Evolutionary conservation across 805 yeast genomes (phyloP), one percentile per base, ranked within the genome.

Genomic region (Candida boleticola): DNA sequence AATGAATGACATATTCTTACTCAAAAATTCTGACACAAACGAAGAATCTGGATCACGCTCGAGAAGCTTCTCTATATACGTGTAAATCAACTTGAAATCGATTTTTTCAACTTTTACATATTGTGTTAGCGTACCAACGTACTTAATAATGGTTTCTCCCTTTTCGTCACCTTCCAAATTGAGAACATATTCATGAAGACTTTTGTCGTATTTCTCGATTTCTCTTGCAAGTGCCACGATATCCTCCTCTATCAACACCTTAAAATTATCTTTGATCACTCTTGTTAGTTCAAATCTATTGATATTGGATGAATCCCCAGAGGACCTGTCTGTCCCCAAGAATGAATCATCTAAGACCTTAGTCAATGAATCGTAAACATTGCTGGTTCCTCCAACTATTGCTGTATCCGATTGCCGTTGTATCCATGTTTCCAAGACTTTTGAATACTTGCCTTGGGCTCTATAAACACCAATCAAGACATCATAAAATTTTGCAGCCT

Each of bases 391-490:
- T 22, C 48, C 46, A 21, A 43, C 42, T 36, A 44, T 32, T 40
- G 19, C 34, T 7, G 13, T n/a, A 22, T 20, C 37, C 16, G 13
- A 11, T 49, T 48, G 48, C 35, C 51, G 51, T 36, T 51, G 48
- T 19, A 79, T 45, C 82, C 87, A 78, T 1, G 79, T 63, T 38
- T 75, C 74, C 31, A 85, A 58, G 0, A 83, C 73, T 43, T 81
- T 73, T 2, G 79, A 61, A 45, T 68, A 77, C 39, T 66, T 72
- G 16, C 75, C 72, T 45, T 82, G 83, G 1, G 75, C 59, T 31
- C 75, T 61, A 54, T 82, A 85, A 3, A 86, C 50, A 37, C 73
- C 67, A 43, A 81, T 69, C 36, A 89, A 64, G 0, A 84, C 89
- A 30, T 76, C 69, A 52, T 69, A 73, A 54, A 78, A 85, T 11